Evolutionary conservation across 1,139 yeast genomes (phyloP).

Genomic region (Wickerhamiella pararugosa): DNA sequence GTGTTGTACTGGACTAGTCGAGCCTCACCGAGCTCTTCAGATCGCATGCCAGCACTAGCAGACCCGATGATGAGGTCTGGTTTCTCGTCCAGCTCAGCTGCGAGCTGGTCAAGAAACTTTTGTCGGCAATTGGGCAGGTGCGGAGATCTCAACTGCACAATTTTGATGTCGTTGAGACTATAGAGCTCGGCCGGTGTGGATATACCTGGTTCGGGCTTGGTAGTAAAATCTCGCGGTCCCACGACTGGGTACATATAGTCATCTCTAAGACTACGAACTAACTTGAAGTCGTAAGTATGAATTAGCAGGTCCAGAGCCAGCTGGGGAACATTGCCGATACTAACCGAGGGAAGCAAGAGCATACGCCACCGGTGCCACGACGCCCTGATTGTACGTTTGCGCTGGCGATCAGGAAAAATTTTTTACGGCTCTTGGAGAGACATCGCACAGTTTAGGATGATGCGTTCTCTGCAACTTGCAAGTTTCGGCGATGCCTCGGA

Average conservation of each 20-base stretch:
- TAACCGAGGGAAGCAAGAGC: conserved; percentile 59
- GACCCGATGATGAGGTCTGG: conserved; percentile 48
- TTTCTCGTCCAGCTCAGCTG: conserved; percentile 21
- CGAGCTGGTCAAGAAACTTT: background rate
- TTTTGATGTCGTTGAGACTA: background rate
- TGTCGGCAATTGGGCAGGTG: conserved; percentile 33
- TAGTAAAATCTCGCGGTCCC: conserved; percentile 51
- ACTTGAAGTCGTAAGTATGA: conserved; percentile 40
- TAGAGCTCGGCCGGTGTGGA: conserved; percentile 10
- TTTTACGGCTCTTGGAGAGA: background rate
- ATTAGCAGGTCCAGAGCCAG: conserved; percentile 58
- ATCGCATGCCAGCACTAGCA: conserved; percentile 36
- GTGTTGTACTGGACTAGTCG: conserved; percentile 1
- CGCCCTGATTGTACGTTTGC: background rate
- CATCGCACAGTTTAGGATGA: background rate
- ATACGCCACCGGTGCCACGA: conserved; percentile 7
- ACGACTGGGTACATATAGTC: conserved; percentile 63
- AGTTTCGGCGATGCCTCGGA: background rate
- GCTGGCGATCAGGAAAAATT: background rate
- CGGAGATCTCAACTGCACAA: conserved; percentile 30
- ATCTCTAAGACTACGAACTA: conserved; percentile 43
- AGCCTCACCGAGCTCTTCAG: conserved; percentile 9
- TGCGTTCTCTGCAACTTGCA: background rate
- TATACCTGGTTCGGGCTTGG: conserved; percentile 1
- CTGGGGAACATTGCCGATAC: conserved; percentile 87